Base-by-base conservation (phyloP, 2,329 filamentous ascomycete species). In the Penicillium brevicompactum region DNA sequence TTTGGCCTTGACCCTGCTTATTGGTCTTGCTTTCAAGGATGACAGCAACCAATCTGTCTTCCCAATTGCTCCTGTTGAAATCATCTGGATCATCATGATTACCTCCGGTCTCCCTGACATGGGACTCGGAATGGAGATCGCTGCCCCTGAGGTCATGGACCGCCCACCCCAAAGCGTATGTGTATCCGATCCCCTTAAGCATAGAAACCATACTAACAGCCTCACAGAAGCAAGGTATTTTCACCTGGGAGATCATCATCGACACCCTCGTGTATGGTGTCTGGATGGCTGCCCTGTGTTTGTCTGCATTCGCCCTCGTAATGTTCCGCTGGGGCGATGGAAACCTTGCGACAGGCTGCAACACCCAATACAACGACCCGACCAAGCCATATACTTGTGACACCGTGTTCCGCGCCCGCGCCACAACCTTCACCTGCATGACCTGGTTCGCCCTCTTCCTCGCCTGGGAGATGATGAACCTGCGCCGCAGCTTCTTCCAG, bases 1-100 rank as follows among this genome's bases (percentile, higher is more conserved):
- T 32, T 89, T 95, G 69, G 92, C 92, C 7, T 87, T 90, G 58
- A 87, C 91, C 1, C 80, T 96, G 14, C 85, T 96, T 24, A 87
- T 91, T 38, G 92, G 92, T 50, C 84, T 96, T 4, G 88, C 82
- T 0, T 95, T 96, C 77, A 89, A 91, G 66, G 92, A 96, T 68
- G 62, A 74, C 2, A 77, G 80, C 9, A 82, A 84, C 8, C 82
- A 90, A 57, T 94, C 91, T 0, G 91, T 96, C 9, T 96, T 95
- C 72, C 92, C 91, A 4, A 84, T 96, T 43, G 86, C 90, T 0
- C 91, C 92, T 0, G 85, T 96, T 10, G 87, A 96, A 66, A 93
- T 96, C 59, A 83, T 96, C 56, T 96, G 91, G 91, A 91, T 96
- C 72, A 96, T 96, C 74, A 93, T 96, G 89, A 84, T 94, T 52